phyloP scores from a whole-genome alignment of 2,329 filamentous ascomycete species.

The Ophiostoma sp. region DNA sequence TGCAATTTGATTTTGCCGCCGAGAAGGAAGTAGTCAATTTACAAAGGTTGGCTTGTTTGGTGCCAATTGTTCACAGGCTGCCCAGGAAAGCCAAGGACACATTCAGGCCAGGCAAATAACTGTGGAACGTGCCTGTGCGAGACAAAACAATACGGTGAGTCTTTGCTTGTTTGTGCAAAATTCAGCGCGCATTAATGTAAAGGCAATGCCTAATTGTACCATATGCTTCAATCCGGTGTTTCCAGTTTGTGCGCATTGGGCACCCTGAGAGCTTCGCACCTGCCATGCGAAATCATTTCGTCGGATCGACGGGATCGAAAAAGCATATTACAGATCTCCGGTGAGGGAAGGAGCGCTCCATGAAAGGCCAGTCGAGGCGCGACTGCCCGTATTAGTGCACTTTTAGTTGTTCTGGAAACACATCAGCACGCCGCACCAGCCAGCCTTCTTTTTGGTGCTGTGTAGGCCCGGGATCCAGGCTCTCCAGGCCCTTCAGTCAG shows the following conservation, averaged over 20 bases:
- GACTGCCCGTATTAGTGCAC: constrained; percentile 1
- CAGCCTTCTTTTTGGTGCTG: background rate
- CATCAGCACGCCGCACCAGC: background rate
- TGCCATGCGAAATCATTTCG: background rate
- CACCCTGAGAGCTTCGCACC: background rate
- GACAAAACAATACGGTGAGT: background rate
- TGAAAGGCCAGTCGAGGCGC: background rate
- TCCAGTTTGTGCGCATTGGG: background rate
- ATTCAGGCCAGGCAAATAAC: too few species aligned
- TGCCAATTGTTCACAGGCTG: background rate
- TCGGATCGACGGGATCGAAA: constrained; percentile 5
- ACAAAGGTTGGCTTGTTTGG: background rate
- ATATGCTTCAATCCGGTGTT: constrained; percentile 5
- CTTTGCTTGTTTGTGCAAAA: too few species aligned
- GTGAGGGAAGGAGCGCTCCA: constrained; percentile 3
- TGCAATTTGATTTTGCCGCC: background rate
- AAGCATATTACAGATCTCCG: background rate
- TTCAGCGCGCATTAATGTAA: background rate
- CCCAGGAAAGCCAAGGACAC: background rate
- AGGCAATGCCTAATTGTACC: background rate
- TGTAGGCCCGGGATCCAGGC: background rate
- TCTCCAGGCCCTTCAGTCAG: background rate
- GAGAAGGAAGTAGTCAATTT: background rate
- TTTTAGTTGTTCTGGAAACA: constrained; percentile 15
- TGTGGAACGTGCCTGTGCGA: constrained; percentile 1